Evolutionary conservation across 768 basidiomycete species (phyloP).

Genomic region (Kwoniella newhampshirensis): DNA sequence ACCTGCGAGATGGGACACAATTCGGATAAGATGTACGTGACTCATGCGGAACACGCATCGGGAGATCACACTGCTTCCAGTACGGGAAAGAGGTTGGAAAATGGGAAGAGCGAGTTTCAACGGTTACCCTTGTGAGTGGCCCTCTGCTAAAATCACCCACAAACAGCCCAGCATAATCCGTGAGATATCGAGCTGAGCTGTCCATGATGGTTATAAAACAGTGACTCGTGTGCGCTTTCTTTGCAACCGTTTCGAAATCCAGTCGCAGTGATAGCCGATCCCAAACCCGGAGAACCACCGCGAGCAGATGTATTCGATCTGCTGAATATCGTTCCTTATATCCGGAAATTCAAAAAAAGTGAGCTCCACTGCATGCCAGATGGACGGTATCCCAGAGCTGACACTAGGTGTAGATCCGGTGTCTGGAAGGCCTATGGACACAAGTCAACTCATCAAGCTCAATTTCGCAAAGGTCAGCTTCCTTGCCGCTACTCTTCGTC

Average conservation of each 20-base stretch:
- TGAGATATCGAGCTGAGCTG: too few relatives aligned
- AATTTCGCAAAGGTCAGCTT: conserved; percentile 60
- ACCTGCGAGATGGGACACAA: conserved; percentile 48
- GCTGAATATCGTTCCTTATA: conserved; percentile 89
- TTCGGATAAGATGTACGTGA: conserved; percentile 53
- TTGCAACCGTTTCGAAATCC: conserved; percentile 87
- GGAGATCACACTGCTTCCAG: conserved; percentile 46
- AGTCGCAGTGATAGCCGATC: conserved; percentile 64
- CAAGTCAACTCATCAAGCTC: conserved; percentile 55
- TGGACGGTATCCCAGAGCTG: not conserved
- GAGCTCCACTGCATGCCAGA: too few relatives aligned
- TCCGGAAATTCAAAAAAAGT: conserved; percentile 61
- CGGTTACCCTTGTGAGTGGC: conserved; percentile 49
- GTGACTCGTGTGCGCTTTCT: conserved; percentile 85
- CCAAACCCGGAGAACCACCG: conserved; percentile 64
- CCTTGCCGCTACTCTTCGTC: not conserved
- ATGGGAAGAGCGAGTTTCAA: conserved; percentile 47
- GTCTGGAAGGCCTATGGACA: conserved; percentile 54
- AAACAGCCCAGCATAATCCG: too few relatives aligned
- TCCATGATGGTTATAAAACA: not conserved
- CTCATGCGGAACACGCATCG: conserved; percentile 52
- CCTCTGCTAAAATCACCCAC: too few relatives aligned
- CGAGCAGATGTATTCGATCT: conserved; percentile 73
- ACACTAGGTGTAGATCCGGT: conserved; percentile 52
- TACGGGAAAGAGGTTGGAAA: conserved; percentile 42